Evolutionary conservation across 176 grass and related monocot genomes (phyloP), one percentile per base, ranked within the genome.

Genomic region (Raddia guianensis): DNA sequence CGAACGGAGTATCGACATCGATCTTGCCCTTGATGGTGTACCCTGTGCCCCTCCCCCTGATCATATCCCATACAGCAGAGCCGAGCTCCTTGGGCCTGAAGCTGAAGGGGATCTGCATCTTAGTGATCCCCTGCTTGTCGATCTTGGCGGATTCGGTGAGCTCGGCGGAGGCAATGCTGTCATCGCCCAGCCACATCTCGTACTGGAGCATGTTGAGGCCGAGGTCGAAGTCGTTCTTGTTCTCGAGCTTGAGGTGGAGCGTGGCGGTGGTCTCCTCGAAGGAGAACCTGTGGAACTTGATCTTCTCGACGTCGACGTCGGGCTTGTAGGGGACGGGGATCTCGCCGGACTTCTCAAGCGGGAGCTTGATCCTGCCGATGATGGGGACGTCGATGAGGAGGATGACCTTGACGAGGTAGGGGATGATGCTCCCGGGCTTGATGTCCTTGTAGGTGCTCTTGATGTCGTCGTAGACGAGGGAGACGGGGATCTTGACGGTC

Each of bases 1-100:
- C 96, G 1, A 90, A 99, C 0, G 96, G 96, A 34, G 96, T 95
- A 79, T 99, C 96, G 6, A 91, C 96, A 86, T 99, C 86, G 50
- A 99, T 78, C 55, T 93, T 93, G 0, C 96, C 96, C 84, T 95
- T 99, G 71, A 99, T 95, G 42, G 90, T 84, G 84, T 99, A 99
- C 1, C 88, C 75, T 2, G 85, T 91, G 5, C 92, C 96, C 68
- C 79, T 93, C 0, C 96, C 96, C 86, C 96, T 95, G 49, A 99
- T 90, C 92, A 99, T 95, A 78, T 99, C 96, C 96, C 96, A 99
- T 18, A 99, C 89, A 4, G 92, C 96, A 9, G 90, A 93, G 14
- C 96, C 96, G 5, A 99, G 93, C 0, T 99, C 96, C 90, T 95
- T 95, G 14, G 96, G 96, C 82, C 79, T 91, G 81, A 99, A 99